Evolutionary conservation across 192 early-diverging fungal species (phyloP), one percentile per base, ranked within the genome.

Genomic region (Coemansia sp.): DNA sequence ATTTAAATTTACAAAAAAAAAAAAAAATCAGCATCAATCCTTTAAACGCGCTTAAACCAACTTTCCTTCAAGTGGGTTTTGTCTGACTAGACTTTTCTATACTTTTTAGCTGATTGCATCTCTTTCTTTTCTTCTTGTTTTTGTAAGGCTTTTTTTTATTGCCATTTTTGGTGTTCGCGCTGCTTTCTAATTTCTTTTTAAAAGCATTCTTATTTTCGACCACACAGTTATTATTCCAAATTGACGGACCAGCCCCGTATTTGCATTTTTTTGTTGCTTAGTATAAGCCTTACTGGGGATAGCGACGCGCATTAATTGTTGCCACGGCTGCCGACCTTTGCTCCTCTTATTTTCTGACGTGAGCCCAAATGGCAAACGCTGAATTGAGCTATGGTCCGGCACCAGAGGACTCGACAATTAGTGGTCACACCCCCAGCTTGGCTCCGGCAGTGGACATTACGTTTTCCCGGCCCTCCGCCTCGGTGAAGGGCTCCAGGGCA

Each of bases 391-490:
- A 53, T 57, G 64, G 59, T 21, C 39, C 66, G 10, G 59, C 57
- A 21, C 54, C 63, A 30, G 79, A 82, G 46, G 79, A 76, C 59
- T 21, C 66, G 17, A 63, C 57, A 24, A 42, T 71, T 17, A 51
- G 60, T 53, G 78, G 68, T n/a, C 70, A 68, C 29, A 56, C 70
- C 0, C 79, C 79, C 17, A 82, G 79, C 29, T 61, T 76, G 65
- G 79, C 74, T 32, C 79, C 79, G 9, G 79, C 79, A 11, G 79
- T 82, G 32, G 79, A 82, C 68, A 82, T 82, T 27, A 82, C 79
- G 21, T 76, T 82, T 56, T 82, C 79, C 21, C 64, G 68, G 68
- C 74, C 79, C 9, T 71, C 74, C 1, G 79, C 79, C 19, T 17
- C 67, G 39, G 39, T 76, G 53, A 82, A 82, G 68, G 67, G 61